Evolutionary conservation across 768 basidiomycete genomes (phyloP).

Genomic region (Saitozyma sp.): DNA sequence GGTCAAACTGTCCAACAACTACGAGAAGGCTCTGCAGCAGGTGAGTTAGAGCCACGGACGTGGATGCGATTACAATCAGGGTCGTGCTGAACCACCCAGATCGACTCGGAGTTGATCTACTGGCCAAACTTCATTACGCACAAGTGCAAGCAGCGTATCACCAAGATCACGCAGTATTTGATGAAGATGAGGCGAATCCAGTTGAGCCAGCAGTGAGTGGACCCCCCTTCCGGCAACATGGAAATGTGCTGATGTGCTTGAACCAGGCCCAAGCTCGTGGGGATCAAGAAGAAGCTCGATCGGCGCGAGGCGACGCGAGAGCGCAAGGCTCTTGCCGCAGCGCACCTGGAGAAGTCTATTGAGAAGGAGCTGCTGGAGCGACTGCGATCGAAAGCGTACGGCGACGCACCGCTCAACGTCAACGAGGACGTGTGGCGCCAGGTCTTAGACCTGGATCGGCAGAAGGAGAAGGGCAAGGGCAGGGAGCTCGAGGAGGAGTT

Average conservation of each 20-base stretch:
- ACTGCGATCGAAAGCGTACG: slow-evolving; percentile 93
- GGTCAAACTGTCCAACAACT: slow-evolving; percentile 88
- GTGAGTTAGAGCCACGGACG: slow-evolving; percentile 55
- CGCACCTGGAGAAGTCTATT: slow-evolving; percentile 90
- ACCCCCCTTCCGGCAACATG: not conserved
- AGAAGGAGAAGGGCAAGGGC: slow-evolving; percentile 47
- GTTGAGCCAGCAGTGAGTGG: slow-evolving; percentile 75
- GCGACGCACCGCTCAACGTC: slow-evolving; percentile 94
- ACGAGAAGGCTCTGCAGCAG: slow-evolving; percentile 92
- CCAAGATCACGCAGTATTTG: slow-evolving; percentile 98
- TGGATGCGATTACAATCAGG: not conserved
- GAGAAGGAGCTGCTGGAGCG: slow-evolving; percentile 95
- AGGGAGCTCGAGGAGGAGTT: slow-evolving; percentile 59
- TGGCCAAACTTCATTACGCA: slow-evolving; percentile 98
- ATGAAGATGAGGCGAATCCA: slow-evolving; percentile 95
- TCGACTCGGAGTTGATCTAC: slow-evolving; percentile 91
- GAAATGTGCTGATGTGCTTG: not conserved
- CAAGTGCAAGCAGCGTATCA: slow-evolving; percentile 98
- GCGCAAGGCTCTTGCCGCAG: slow-evolving; percentile 92
- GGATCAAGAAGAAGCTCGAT: slow-evolving; percentile 96
- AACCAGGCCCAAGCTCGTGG: slow-evolving; percentile 78
- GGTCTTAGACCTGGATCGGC: slow-evolving; percentile 74
- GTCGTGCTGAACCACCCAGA: slow-evolving; percentile 57
- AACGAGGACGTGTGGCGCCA: slow-evolving; percentile 96
- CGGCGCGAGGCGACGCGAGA: slow-evolving; percentile 88